Base-by-base conservation (phyloP, 2,329 filamentous ascomycete species). In the Arachnomyces sp. region DNA sequence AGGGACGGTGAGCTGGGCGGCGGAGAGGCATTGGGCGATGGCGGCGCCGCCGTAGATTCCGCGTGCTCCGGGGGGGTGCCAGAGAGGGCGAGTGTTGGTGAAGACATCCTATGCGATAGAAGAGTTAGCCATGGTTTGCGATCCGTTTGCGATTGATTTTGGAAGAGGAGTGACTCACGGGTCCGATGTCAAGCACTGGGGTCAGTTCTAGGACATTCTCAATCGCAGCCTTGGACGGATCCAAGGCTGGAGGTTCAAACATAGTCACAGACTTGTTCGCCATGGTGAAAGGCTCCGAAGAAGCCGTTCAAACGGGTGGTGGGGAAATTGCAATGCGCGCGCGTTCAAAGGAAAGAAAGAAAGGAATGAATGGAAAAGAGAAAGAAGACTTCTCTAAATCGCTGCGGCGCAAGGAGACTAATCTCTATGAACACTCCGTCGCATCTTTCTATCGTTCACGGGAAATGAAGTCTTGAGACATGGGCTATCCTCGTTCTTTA, bases 41-140 rank as follows among this genome's bases (percentile, higher is more conserved):
- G 93, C 88, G 42, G 84, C 81, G 49, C 89, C 89, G 59, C 92
- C 92, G 57, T 87, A 98, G 64, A 98, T 88, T 45, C 92, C 92
- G 39, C 92, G 80, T 2, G 92, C 92, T 14, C 87, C 88, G 0
- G 85, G 82, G 0, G 92, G 92, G 53, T 93, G 89, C 89, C 89
- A 96, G 46, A 92, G 74, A 15, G 83, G 83, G 29, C 88, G 83
- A 2, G 88, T 85, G 62, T 98, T 98, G 40, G 92, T 96, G 70
- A 92, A 98, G 51, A 96, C 81, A 60, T 94, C 84, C 81, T 86
- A 45, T 36, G 31, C 13, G n/a, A 13, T 14, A 13, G n/a, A 14
- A 32, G 31, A 32, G 31, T 17, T 35, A 17, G 17, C 12, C n/a
- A 5, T 36, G 6, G 12, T 17, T 17, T 15, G 13, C 18, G 12